Evolutionary conservation across 1,139 yeast genomes (phyloP).

Genomic region (Nakaseomyces nivariensis): DNA sequence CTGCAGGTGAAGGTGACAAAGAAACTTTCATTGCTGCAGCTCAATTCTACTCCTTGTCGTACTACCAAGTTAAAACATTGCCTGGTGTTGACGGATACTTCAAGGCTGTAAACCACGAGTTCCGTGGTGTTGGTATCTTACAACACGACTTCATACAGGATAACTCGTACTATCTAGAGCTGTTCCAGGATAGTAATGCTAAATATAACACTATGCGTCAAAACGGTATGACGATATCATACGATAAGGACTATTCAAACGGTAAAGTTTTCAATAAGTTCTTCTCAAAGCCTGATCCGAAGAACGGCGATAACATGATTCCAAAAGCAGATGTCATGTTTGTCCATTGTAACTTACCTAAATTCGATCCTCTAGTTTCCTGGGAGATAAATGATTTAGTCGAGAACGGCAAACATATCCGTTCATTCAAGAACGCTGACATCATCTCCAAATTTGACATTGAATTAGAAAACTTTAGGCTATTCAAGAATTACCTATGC

Average conservation of each 20-base stretch:
- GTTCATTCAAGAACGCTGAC: slow-evolving; percentile 21
- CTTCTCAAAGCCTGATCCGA: slow-evolving; percentile 9
- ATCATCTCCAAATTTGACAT: slow-evolving; percentile 24
- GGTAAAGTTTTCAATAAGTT: slow-evolving; percentile 18
- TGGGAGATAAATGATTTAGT: slow-evolving; percentile 20
- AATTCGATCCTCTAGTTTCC: slow-evolving; percentile 24
- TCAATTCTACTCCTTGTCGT: slow-evolving; percentile 46
- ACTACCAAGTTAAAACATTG: slow-evolving; percentile 52
- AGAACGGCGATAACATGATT: slow-evolving; percentile 7
- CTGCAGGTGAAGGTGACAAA: slow-evolving; percentile 86
- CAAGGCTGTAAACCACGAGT: slow-evolving; percentile 14
- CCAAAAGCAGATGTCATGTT: slow-evolving; percentile 23
- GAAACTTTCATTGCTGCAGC: slow-evolving; percentile 83
- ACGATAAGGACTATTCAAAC: slow-evolving; percentile 18
- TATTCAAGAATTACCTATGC: slow-evolving; percentile 24
- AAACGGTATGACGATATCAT: slow-evolving; percentile 5
- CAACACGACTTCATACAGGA: slow-evolving; percentile 28
- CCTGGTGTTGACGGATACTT: slow-evolving; percentile 28
- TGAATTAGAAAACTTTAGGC: slow-evolving; percentile 24
- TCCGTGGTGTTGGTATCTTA: slow-evolving; percentile 27
- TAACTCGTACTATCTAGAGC: slow-evolving; percentile 14
- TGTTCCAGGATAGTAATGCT: slow-evolving; percentile 9
- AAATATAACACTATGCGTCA: background rate
- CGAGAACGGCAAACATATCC: slow-evolving; percentile 22
- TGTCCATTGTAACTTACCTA: slow-evolving; percentile 27